These are phyloP conservation scores for Closterium sp. DNA, from an alignment of 139 green algal species.

Conservation along the genomic window DNA sequence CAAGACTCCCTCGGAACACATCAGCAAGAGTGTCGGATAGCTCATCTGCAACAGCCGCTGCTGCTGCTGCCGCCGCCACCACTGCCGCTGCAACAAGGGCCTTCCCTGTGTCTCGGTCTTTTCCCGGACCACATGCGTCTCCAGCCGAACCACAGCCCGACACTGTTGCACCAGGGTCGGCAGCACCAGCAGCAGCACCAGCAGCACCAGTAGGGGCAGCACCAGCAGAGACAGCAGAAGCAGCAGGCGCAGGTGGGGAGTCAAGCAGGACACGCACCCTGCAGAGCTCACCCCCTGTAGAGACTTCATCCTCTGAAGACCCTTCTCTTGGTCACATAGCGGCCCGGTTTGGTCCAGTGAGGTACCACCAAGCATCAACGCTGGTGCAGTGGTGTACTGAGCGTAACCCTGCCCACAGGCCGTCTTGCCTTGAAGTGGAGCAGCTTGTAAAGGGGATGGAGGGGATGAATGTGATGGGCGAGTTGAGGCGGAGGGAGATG, in stretches of 20 bases:
- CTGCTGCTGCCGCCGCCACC: no score
- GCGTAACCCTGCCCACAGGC: background rate
- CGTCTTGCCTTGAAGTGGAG: background rate
- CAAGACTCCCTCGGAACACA: no score
- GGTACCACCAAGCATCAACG: background rate
- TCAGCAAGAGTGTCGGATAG: background rate
- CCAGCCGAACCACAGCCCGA: no score
- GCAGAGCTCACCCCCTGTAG: background rate
- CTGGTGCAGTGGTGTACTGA: background rate
- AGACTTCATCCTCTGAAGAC: no score
- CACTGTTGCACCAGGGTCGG: background rate
- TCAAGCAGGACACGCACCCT: background rate
- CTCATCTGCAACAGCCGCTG: no score
- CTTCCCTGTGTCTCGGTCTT: no score
- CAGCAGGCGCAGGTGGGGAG: background rate
- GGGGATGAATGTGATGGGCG: background rate
- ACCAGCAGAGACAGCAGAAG: background rate
- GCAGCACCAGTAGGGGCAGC: background rate
- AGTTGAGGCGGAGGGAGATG: background rate
- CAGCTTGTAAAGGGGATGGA: background rate
- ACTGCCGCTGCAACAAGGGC: no score
- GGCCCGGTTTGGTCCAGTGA: background rate
- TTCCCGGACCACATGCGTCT: no score
- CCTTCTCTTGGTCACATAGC: background rate
- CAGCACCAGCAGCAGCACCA: background rate